Percentiles rank a stretch among this genome's conserved stretches.
These are phyloP conservation scores for Ligustrum vulgare DNA, from an alignment of 257 asterid genomes.

Conservation along the genomic window DNA sequence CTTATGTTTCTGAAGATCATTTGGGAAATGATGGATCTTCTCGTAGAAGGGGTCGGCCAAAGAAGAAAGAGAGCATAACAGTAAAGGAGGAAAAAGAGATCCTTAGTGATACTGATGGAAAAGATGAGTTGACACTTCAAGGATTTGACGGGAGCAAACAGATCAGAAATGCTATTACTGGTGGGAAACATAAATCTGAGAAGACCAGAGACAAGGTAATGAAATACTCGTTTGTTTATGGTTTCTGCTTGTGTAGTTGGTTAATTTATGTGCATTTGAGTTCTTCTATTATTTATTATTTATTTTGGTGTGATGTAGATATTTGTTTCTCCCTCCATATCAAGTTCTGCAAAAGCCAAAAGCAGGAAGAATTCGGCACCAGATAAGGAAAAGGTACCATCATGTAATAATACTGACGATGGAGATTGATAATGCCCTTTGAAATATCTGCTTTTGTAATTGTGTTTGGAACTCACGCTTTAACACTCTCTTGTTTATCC, in stretches of 20 bases:
- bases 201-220: slow-evolving; percentile 30
- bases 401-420: not conserved
- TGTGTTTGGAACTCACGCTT: slow-evolving; percentile 21
- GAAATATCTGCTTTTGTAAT: slow-evolving; percentile 19
- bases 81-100: slow-evolving; percentile 28
- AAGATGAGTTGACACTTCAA: slow-evolving; percentile 16
- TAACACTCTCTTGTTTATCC: not conserved
- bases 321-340: slow-evolving; percentile 23
- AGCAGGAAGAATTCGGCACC: slow-evolving; percentile 15
- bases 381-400: slow-evolving; percentile 43
- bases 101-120: slow-evolving; percentile 18
- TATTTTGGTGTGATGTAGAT: slow-evolving; percentile 26
- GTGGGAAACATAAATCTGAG: slow-evolving; percentile 18
- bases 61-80: slow-evolving; percentile 33
- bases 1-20: slow-evolving; percentile 14
- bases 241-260: slow-evolving; percentile 2
- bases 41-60: slow-evolving; percentile 31
- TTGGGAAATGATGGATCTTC: slow-evolving; percentile 25
- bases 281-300: not conserved
- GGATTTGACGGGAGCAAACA: slow-evolving; percentile 22
- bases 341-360: slow-evolving; percentile 33
- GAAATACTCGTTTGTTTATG: slow-evolving; percentile 15
- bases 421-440: slow-evolving; percentile 15
- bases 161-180: slow-evolving; percentile 4
- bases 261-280: not conserved